These are phyloP conservation scores for Volvox africanus DNA, from an alignment of 139 green algal species.

Conservation along the genomic window DNA sequence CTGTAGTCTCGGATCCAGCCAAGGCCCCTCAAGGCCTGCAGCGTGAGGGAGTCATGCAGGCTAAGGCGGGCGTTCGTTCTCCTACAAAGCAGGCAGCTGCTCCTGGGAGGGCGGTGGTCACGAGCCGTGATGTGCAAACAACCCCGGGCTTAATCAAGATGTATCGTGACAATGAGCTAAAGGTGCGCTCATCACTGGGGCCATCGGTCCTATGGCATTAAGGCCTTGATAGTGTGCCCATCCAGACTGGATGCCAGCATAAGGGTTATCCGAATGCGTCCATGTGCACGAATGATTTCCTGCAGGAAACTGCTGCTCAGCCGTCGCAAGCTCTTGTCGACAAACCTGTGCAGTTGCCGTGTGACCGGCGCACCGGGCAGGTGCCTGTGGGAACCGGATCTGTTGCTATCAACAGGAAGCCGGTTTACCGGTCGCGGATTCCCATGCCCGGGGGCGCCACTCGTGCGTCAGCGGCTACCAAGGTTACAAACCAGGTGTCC, in stretches of 20 bases:
- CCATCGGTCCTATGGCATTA: too few relatives aligned
- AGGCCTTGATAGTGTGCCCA: too few relatives aligned
- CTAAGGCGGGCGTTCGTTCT: too few relatives aligned
- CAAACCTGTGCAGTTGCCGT: too few relatives aligned
- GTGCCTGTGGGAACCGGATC: too few relatives aligned
- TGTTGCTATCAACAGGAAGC: neutral
- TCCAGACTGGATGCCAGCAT: too few relatives aligned
- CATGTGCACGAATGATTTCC: too few relatives aligned
- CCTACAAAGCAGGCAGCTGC: neutral
- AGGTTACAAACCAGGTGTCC: neutral
- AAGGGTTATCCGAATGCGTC: too few relatives aligned
- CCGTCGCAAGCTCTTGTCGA: too few relatives aligned
- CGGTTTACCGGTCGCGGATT: slow-evolving; percentile 1
- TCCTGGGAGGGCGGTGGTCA: neutral
- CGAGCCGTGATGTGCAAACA: slow-evolving; percentile 35
- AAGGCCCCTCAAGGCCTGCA: neutral
- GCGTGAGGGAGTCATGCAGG: neutral
- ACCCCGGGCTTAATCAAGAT: neutral
- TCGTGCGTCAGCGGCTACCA: neutral
- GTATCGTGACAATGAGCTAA: neutral
- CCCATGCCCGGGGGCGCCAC: neutral
- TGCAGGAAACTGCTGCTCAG: too few relatives aligned
- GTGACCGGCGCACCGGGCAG: too few relatives aligned
- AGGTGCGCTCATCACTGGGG: neutral
- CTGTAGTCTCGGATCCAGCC: neutral